Evolutionary conservation across 306 rosid species (phyloP), one percentile per base, ranked within the genome.

Genomic region (Senna siamea): DNA sequence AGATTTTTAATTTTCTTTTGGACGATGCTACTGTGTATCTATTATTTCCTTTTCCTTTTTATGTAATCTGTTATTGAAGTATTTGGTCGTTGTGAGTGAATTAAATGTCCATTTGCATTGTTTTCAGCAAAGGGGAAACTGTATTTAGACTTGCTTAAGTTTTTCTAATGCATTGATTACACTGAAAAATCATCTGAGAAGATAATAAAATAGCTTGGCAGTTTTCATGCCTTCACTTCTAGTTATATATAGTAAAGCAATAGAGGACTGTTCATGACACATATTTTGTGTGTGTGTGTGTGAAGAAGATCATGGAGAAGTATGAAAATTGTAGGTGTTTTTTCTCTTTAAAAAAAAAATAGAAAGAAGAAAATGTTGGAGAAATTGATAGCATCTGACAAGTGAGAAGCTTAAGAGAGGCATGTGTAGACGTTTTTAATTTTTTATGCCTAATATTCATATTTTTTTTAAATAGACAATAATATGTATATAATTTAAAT

Each of bases 151-250:
- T 66, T 41, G 0, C 35, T 74, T 43, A n/a, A 32, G 17, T 5
- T 37, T 63, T 26, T 7, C 2, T 64, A 37, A 63, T 18, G 43
- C 32, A 5, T 38, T 15, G 12, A 9, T 18, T 61, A 14, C 7
- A 15, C 53, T 47, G 18, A 1, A 14, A 47, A 47, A 12, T 60
- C 32, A 34, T 11, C 52, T 73, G 23, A 34, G 61, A 50, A 41
- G 19, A 58, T 41, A 38, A 5, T 15, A n/a, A n/a, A n/a, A n/a
- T 15, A 70, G 66, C 66, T 70, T 15, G 59, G 19, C 41, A 58
- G 13, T 30, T 10, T 28, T 30, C 9, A 30, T 35, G 43, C 12
- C 63, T 14, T 30, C 14, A 28, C 4, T 26, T 23, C 47, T 3
- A 37, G 5, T 26, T 26, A 26, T 26, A 26, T 3, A 63, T 38